Evolutionary conservation across 164 flowering plant species (phyloP), one percentile per base, ranked within the genome.

Genomic region (Paratinospora sagittata): DNA sequence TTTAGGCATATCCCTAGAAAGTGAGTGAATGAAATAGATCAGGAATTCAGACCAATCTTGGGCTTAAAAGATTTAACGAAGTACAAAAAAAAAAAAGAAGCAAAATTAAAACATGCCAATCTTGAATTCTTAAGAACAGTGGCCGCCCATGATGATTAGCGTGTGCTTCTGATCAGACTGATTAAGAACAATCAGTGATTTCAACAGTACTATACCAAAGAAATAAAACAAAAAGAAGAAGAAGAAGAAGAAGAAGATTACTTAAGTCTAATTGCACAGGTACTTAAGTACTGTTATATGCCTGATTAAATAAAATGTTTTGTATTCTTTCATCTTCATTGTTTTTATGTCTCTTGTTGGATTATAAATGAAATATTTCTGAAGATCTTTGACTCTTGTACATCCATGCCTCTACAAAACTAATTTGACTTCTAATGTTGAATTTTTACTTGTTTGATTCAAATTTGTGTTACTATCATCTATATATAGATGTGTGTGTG

Each of bases 371-470:
- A 60, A 26, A n/a, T 27, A 70, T 62, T 27, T 12, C 3, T 27
- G 5, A 14, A 26, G 41, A 70, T 70, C 57, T 70, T 70, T 70
- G 73, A 70, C 68, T 49, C 68, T 47, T 72, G 63, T 65, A 37
- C 41, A 61, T 43, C 17, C n/a, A 17, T 45, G 34, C 13, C 27
- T 33, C 3, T 30, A 49, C 14, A 41, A 41, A 21, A 13, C 66
- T 13, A 41, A 60, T 37, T 43, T 26, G 23, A 36, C 72, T 19
- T 27, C 16, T 47, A 30, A n/a, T 71, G 43, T 69, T 64, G 39
- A 67, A 66, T 39, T n/a, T n/a, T 66, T 36, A 19, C n/a, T 71
- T 63, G 8, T 71, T 61, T 71, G 62, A 45, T 30, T 63, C 73
- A 62, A 16, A 45, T 27, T 60, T 39, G n/a, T 17, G 52, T 27